Evolutionary conservation across 768 basidiomycete genomes (phyloP).

Genomic region (Leccinum aurantiacum): DNA sequence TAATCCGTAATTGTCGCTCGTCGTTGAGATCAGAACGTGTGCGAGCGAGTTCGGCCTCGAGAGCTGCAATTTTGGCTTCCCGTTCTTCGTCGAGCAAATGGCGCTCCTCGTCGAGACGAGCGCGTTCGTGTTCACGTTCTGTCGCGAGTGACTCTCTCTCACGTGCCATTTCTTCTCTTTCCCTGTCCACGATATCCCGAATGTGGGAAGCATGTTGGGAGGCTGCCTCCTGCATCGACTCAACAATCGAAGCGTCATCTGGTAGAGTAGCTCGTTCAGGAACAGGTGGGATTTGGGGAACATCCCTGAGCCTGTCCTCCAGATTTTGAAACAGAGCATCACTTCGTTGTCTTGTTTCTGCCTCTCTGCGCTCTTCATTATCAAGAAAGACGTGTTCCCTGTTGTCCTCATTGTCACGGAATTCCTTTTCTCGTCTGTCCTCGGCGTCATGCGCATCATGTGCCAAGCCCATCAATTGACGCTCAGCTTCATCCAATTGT

Average conservation of each 20-base stretch:
- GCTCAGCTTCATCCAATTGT: slow-evolving; percentile 56
- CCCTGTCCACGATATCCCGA: slow-evolving; percentile 53
- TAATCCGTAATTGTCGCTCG: too few relatives aligned
- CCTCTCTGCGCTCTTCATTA: slow-evolving; percentile 55
- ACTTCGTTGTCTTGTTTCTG: slow-evolving; percentile 47
- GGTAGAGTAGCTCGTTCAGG: slow-evolving; percentile 21
- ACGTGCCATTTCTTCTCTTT: slow-evolving; percentile 57
- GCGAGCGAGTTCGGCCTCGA: too few relatives aligned
- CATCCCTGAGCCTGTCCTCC: slow-evolving; percentile 28
- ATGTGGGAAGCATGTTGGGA: slow-evolving; percentile 58
- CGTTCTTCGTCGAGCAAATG: too few relatives aligned
- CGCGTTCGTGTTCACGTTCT: too few relatives aligned
- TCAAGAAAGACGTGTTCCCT: slow-evolving; percentile 61
- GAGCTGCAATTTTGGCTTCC: too few relatives aligned
- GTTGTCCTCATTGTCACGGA: slow-evolving; percentile 63
- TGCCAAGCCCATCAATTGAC: slow-evolving; percentile 47
- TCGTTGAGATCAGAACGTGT: too few relatives aligned
- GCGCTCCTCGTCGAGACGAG: too few relatives aligned
- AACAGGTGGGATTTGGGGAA: slow-evolving; percentile 24
- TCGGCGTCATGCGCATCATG: slow-evolving; percentile 59
- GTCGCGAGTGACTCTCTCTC: slow-evolving; percentile 46
- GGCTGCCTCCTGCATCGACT: slow-evolving; percentile 51
- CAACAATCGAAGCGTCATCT: slow-evolving; percentile 35
- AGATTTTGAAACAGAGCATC: slow-evolving; percentile 25
- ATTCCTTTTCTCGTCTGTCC: slow-evolving; percentile 61